Percentiles rank a stretch among this genome's conserved stretches.
phyloP scores from a whole-genome alignment of 805 yeast species.

The Cephaloascus albidus region DNA sequence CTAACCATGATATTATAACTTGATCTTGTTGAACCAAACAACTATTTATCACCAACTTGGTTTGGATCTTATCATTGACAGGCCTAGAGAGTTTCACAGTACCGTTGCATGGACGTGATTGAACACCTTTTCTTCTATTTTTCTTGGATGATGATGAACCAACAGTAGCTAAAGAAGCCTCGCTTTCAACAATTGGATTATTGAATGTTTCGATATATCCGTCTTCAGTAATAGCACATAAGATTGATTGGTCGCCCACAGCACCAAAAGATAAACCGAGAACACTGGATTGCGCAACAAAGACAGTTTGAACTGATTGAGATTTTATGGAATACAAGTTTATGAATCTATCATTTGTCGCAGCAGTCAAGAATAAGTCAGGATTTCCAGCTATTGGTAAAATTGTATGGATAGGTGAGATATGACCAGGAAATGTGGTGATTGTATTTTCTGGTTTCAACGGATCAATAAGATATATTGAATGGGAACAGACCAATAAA shows the following conservation, averaged over 20 bases:
- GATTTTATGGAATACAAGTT: conserved; percentile 43
- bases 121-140: conserved; percentile 35
- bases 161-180: conserved; percentile 1
- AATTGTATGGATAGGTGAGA: conserved; percentile 52
- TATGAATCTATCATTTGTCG: conserved; percentile 74
- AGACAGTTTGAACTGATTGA: conserved; percentile 39
- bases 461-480: conserved; percentile 44
- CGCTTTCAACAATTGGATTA: conserved; percentile 30
- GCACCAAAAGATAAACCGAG: conserved; percentile 28
- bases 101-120: conserved; percentile 42
- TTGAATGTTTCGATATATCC: conserved; percentile 68
- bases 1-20: conserved; percentile 50
- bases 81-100: conserved; percentile 41
- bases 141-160: conserved; percentile 13
- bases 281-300: conserved; percentile 64
- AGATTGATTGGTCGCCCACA: conserved; percentile 18
- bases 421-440: conserved; percentile 66
- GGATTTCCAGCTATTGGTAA: conserved; percentile 22
- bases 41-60: conserved; percentile 18
- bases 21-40: conserved; percentile 19
- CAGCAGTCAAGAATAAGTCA: conserved; percentile 56
- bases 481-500: conserved; percentile 58
- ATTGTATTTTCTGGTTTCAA: conserved; percentile 24
- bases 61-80: conserved; percentile 18
- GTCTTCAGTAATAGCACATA: conserved; percentile 61